Base-by-base conservation (phyloP, 331 rosid genomes). In the Cydonia oblonga region DNA sequence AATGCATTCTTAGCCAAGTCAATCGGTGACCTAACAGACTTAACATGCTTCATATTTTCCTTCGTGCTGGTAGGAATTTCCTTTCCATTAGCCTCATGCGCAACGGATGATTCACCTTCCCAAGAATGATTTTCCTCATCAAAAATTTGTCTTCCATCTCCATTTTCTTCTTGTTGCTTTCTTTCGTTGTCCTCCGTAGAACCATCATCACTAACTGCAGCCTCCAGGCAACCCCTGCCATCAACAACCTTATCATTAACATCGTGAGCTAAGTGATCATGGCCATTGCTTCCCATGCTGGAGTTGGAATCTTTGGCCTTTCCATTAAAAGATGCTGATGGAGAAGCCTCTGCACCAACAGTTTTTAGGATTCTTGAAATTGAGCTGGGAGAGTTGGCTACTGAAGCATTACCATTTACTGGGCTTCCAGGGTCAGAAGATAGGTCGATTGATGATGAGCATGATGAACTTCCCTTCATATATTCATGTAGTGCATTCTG, bases 1-100 rank as follows among this genome's bases (percentile, higher is more conserved):
- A 76, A 83, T 62, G 85, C 88, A 74, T 68, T 75, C 88, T 85
- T 87, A 56, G 70, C 73, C 9, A 73, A 75, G 40, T 93, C 98
- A 18, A 78, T 80, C 40, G 84, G 53, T 70, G 97, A 91, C 76
- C 98, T 90, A 61, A 95, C 96, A 49, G 98, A 95, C 78, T 86
- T 95, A 38, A 85, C 86, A 51, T 81, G 81, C 80, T 91, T 89
- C 66, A 76, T 56, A 60, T 76, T 77, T 33, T 86, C 84, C 75
- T 72, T 80, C 76, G 52, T 61, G 54, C 82, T 82, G 29, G 62
- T 68, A 18, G 75, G 67, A 62, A 58, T 81, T 62, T 76, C 78
- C 62, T 73, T 88, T 61, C 79, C 62, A 12, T 63, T 58, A 74
- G 57, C 80, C 68, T 74, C 82, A 64, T 71, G 78, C 1, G 51